Base-by-base conservation (phyloP, 2,329 filamentous ascomycete species). In the Paraphaeosphaeria minitans region DNA sequence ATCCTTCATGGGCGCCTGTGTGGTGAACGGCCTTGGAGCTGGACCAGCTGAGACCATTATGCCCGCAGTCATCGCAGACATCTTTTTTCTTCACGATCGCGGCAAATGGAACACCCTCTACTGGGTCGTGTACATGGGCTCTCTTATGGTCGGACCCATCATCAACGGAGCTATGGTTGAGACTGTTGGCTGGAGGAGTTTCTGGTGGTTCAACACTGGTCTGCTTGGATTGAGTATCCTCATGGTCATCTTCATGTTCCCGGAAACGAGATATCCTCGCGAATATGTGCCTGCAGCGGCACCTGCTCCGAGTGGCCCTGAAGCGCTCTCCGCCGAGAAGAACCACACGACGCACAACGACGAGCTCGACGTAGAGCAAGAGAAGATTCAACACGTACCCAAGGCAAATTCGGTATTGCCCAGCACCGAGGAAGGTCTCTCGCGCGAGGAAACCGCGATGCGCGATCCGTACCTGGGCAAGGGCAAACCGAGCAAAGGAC, bases 171-270 rank as follows among this genome's bases (percentile, higher is more conserved):
- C 83, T 0, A 89, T 89, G 85, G 81, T 85, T 1, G 76, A 83
- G 45, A 80, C 84, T 37, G 70, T 83, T 4, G 85, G 85, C 49
- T 88, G 85, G 83, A 78, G 85, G 27, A 85, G 77, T 66, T 89
- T 89, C 71, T 89, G 85, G 84, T 89, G 86, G 86, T 77, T 89
- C 61, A 88, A 88, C 62, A 83, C 85, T 2, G 87, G 70, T 1
- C 52, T 89, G 1, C 73, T 86, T 2, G 82, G 76, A 1, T 66
- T 84, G 3, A 80, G 81, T 0, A 73, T 84, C 22, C 31, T 87
- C 4, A 77, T 85, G 67, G 78, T 83, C 35, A 70, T 88, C 29
- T 85, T 87, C 67, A 77, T 85, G 66, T 88, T 88, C 65, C 87
- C 87, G 0, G 87, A 89, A 69, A 89, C 87, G 0, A 84, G 83